These are phyloP conservation scores for Annulohypoxylon maeteangense DNA, from an alignment of 495 filamentous ascomycete genomes.

Conservation along the genomic window DNA sequence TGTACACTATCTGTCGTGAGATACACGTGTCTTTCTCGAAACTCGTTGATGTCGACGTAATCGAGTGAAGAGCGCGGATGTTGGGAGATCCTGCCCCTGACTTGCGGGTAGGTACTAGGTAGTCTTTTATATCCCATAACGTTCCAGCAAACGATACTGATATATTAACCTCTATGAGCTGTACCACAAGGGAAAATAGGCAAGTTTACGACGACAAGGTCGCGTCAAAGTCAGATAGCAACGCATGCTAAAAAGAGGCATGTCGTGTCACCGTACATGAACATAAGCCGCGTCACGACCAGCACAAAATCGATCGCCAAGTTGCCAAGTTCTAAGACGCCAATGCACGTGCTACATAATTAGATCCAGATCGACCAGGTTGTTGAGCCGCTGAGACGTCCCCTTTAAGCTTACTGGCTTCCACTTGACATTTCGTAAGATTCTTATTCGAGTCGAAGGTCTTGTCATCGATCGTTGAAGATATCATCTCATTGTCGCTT, in stretches of 20 bases:
- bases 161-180: neutral
- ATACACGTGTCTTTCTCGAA: neutral
- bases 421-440: neutral
- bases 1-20: too few relatives aligned
- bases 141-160: neutral
- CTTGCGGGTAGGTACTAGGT: neutral
- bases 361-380: conserved; percentile 3
- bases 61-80: neutral
- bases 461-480: neutral
- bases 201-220: neutral
- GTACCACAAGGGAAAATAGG: neutral
- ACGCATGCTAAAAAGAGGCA: neutral
- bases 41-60: neutral
- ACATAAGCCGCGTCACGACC: neutral
- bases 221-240: neutral
- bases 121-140: neutral
- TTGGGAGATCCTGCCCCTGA: neutral
- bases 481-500: neutral
- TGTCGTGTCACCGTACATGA: conserved; percentile 5
- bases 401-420: neutral
- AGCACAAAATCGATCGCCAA: conserved; percentile 16
- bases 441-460: neutral
- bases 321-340: conserved; percentile 7
- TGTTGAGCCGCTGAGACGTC: conserved; percentile 4
- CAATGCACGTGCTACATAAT: conserved; percentile 8